phyloP scores from a whole-genome alignment of 129 eudicot genomes.

The Artemisia tridentata region DNA sequence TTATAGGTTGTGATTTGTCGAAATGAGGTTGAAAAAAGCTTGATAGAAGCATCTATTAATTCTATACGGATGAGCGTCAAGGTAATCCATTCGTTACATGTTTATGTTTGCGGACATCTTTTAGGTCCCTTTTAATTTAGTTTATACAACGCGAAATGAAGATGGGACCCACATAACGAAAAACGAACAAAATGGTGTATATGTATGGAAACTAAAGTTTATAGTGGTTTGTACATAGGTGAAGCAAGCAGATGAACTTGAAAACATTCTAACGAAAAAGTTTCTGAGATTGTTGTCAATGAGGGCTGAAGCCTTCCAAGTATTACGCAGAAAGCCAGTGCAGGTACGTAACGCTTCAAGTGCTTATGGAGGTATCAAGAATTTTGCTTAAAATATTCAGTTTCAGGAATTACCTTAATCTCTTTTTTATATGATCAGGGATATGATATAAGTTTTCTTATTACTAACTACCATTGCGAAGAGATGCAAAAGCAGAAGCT shows the following conservation, averaged over 20 bases:
- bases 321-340: slow-evolving; percentile 89
- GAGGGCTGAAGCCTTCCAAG: slow-evolving; percentile 98
- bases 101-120: neutral
- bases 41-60: slow-evolving; percentile 92
- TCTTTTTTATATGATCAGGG: slow-evolving; percentile 44
- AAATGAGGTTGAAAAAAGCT: slow-evolving; percentile 95
- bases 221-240: slow-evolving; percentile 42
- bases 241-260: slow-evolving; percentile 94
- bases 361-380: neutral
- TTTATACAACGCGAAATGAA: too few species aligned
- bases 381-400: neutral
- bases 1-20: slow-evolving; percentile 83
- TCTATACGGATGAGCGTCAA: slow-evolving; percentile 86
- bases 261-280: slow-evolving; percentile 83
- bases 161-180: too few species aligned
- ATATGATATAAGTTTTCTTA: slow-evolving; percentile 8
- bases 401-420: neutral
- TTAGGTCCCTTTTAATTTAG: too few species aligned
- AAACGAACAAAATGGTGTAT: too few species aligned
- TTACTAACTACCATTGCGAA: slow-evolving; percentile 23
- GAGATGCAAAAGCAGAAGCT: slow-evolving; percentile 50
- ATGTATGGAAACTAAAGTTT: too few species aligned
- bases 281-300: slow-evolving; percentile 89
- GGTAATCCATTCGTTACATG: slow-evolving; percentile 28
- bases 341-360: slow-evolving; percentile 47